phyloP scores from a whole-genome alignment of 2,329 filamentous ascomycete species.

The Apiospora marii region DNA sequence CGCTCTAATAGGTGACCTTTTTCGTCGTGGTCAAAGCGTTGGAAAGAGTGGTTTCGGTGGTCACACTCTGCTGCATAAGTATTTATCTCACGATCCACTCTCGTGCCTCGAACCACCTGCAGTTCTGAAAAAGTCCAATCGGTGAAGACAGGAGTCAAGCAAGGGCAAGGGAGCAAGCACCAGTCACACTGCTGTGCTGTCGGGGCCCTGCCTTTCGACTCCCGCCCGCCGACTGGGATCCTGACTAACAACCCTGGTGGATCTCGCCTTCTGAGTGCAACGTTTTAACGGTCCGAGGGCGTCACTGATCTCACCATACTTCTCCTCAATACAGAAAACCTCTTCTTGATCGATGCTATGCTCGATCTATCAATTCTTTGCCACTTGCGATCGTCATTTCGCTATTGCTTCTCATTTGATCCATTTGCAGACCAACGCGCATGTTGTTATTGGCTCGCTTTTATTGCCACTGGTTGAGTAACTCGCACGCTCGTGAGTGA shows the following conservation, averaged over 20 bases:
- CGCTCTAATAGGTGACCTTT: slow-evolving; percentile 6
- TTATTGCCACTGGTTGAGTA: neutral
- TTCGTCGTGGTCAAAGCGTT: slow-evolving; percentile 13
- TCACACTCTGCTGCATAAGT: slow-evolving; percentile 10
- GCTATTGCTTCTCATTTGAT: neutral
- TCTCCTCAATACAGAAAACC: neutral
- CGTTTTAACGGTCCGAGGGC: neutral
- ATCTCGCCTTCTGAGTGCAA: neutral
- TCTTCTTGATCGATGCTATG: neutral
- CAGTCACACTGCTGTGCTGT: neutral
- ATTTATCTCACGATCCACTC: slow-evolving; percentile 19
- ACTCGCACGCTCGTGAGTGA: neutral
- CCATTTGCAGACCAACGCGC: neutral
- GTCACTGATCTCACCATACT: neutral
- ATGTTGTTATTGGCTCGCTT: neutral
- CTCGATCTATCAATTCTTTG: neutral
- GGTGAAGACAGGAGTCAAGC: slow-evolving; percentile 13
- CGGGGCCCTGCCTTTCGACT: neutral
- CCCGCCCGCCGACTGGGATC: slow-evolving; percentile 7
- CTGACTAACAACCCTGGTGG: slow-evolving; percentile 12
- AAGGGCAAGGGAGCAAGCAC: neutral
- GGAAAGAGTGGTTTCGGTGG: neutral
- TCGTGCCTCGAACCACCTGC: slow-evolving; percentile 5
- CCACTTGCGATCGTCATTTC: neutral
- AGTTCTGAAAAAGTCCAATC: slow-evolving; percentile 8